These are phyloP conservation scores for Tolypocladium pustulatum DNA, from an alignment of 2,329 filamentous ascomycete genomes.

Conservation along the genomic window DNA sequence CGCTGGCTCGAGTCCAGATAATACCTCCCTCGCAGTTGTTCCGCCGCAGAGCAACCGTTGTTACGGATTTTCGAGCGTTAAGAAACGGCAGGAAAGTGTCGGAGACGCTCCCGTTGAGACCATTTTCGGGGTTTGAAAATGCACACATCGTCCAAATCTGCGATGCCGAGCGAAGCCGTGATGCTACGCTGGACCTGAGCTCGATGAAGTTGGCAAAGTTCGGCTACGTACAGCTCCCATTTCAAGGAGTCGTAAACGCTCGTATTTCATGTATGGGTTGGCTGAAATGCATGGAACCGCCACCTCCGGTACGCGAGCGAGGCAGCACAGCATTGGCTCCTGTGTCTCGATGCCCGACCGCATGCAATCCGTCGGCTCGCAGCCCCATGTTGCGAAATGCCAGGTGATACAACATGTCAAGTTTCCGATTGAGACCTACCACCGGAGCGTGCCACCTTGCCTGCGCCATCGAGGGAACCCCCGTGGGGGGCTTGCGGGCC, in stretches of 20 bases:
- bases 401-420: neutral
- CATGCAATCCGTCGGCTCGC: neutral
- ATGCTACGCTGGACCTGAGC: slow-evolving; percentile 39
- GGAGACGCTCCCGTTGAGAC: slow-evolving; percentile 40
- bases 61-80: slow-evolving; percentile 14
- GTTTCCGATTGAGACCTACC: neutral
- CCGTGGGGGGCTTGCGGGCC: neutral
- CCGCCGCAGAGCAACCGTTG: slow-evolving; percentile 35
- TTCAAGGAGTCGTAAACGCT: slow-evolving; percentile 38
- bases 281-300: no score
- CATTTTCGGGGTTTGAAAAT: slow-evolving; percentile 40
- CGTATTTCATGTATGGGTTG: no score
- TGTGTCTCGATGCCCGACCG: neutral
- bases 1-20: slow-evolving; percentile 29
- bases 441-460: neutral
- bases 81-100: slow-evolving; percentile 35
- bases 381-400: neutral
- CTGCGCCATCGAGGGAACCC: neutral
- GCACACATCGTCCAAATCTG: slow-evolving; percentile 39
- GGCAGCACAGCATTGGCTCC: neutral
- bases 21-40: slow-evolving; percentile 35
- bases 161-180: slow-evolving; percentile 32
- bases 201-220: slow-evolving; percentile 42
- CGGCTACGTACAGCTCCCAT: slow-evolving; percentile 45
- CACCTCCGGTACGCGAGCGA: neutral